Conservation (phyloP, 225 moss, liverwort and hornwort genomes). For the Sphagnum contortum region DNA sequence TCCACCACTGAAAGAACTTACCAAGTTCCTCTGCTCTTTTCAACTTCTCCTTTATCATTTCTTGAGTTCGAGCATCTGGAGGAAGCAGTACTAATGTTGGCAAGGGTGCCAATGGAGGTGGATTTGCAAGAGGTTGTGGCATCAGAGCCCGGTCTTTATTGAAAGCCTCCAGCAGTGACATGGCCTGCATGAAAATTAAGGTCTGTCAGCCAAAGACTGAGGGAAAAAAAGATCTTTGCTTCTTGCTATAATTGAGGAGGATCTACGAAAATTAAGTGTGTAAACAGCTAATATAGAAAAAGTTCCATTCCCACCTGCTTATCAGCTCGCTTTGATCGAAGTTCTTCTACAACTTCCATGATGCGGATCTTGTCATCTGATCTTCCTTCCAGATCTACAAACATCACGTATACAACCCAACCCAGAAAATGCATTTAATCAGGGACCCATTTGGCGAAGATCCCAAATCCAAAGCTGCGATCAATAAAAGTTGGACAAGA, state of each 20-base stretch:
- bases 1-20: slow-evolving; percentile 13
- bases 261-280: too few relatives aligned
- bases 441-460: too few relatives aligned
- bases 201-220: neutral
- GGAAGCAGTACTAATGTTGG: slow-evolving; percentile 61
- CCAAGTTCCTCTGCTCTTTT: slow-evolving; percentile 96
- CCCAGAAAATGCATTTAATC: too few relatives aligned
- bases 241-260: too few relatives aligned
- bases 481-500: too few relatives aligned
- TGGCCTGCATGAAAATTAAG: slow-evolving; percentile 34
- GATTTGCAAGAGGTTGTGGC: slow-evolving; percentile 84
- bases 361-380: slow-evolving; percentile 92
- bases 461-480: too few relatives aligned
- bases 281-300: too few relatives aligned
- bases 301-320: slow-evolving; percentile 41
- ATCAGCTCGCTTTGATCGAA: slow-evolving; percentile 87
- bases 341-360: slow-evolving; percentile 80
- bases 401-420: slow-evolving; percentile 3
- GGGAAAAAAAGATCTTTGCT: too few relatives aligned
- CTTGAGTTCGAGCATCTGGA: slow-evolving; percentile 90
- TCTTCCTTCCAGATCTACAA: slow-evolving; percentile 86
- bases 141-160: slow-evolving; percentile 93
- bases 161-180: slow-evolving; percentile 87
- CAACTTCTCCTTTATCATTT: slow-evolving; percentile 92
- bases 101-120: slow-evolving; percentile 83